Conservation (phyloP, 208 protist species). For the Leishmania lainsoni region DNA sequence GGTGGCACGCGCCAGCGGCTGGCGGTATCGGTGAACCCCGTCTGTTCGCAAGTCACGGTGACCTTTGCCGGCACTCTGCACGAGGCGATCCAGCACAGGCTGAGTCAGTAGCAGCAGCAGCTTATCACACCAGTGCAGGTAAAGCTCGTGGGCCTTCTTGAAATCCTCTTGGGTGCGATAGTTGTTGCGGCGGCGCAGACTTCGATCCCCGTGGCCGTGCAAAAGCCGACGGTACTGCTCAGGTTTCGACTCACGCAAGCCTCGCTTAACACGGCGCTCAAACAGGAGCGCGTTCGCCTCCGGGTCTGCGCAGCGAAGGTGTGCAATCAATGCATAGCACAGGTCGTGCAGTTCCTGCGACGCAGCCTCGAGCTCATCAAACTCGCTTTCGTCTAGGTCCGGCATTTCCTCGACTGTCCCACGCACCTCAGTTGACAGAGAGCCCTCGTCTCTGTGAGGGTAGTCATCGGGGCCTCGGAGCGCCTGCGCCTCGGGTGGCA, state of each 20-base stretch:
- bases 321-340: constrained; percentile 81
- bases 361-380: constrained; percentile 90
- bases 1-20: constrained; percentile 53
- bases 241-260: constrained; percentile 80
- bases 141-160: constrained; percentile 63
- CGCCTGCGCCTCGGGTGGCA: not conserved
- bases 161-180: constrained; percentile 67
- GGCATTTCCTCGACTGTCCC: constrained; percentile 23
- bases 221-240: constrained; percentile 72
- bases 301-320: constrained; percentile 71
- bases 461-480: not conserved
- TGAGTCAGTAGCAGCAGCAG: constrained; percentile 76
- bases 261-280: constrained; percentile 60
- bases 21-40: constrained; percentile 61
- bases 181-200: constrained; percentile 51
- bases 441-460: not conserved
- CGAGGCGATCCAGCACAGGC: constrained; percentile 74
- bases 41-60: constrained; percentile 64
- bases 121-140: constrained; percentile 81
- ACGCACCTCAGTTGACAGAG: constrained; percentile 3
- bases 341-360: constrained; percentile 91
- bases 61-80: constrained; percentile 75
- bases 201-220: constrained; percentile 60
- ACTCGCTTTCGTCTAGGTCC: constrained; percentile 52
- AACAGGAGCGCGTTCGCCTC: constrained; percentile 62